These are phyloP conservation scores for Saccharomyces paradoxus DNA, from an alignment of 805 yeast species.

Conservation along the genomic window DNA sequence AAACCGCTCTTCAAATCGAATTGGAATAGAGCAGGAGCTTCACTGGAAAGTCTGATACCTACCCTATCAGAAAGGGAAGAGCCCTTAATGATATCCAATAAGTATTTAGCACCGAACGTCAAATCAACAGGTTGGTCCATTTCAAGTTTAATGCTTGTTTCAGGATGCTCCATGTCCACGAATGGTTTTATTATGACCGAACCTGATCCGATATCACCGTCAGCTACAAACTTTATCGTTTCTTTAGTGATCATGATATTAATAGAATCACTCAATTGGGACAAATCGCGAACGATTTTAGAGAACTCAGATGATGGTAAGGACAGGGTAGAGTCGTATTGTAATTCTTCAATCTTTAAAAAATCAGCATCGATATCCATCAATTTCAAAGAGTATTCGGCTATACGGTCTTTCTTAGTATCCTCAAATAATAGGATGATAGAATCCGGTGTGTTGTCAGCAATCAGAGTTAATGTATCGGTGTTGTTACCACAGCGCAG, in stretches of 20 bases:
- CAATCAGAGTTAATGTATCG: constrained; percentile 79
- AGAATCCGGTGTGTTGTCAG: constrained; percentile 79
- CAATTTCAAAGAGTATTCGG: constrained; percentile 83
- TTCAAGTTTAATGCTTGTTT: constrained; percentile 63
- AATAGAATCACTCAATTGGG: constrained; percentile 78
- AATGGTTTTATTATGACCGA: constrained; percentile 77
- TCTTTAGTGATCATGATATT: constrained; percentile 84
- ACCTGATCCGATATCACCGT: constrained; percentile 89
- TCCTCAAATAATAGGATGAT: constrained; percentile 84
- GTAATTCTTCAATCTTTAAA: constrained; percentile 88
- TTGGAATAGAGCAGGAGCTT: constrained; percentile 90
- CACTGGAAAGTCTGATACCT: constrained; percentile 78
- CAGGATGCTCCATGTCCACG: constrained; percentile 74
- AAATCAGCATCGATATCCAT: constrained; percentile 96
- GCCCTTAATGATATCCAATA: constrained; percentile 87
- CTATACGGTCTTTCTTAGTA: constrained; percentile 78
- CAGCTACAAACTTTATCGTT: constrained; percentile 79
- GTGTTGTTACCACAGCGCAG: constrained; percentile 86
- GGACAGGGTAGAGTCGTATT: constrained; percentile 74
- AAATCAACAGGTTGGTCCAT: constrained; percentile 80
- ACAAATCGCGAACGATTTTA: constrained; percentile 81
- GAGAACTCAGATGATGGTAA: constrained; percentile 87
- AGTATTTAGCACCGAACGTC: constrained; percentile 85
- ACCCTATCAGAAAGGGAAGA: constrained; percentile 68
- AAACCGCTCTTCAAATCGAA: constrained; percentile 80